Evolutionary conservation across 768 basidiomycete species (phyloP).

Genomic region (Strobilomyces echinocephalus): DNA sequence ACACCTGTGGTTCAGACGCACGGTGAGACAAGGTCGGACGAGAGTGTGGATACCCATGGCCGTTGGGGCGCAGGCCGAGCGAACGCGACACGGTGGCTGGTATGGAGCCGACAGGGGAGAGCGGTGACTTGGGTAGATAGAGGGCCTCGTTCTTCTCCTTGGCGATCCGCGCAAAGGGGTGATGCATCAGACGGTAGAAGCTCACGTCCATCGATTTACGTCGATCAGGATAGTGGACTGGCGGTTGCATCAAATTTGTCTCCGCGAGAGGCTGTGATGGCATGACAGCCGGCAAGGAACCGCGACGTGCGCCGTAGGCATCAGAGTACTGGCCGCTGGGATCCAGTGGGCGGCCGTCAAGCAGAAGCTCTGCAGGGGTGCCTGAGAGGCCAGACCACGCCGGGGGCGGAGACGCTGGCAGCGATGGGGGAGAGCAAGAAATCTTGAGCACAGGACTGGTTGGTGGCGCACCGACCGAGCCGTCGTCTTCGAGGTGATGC

Average conservation of each 20-base stretch:
- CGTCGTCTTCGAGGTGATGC: conserved; percentile 15
- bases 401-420: conserved; percentile 5
- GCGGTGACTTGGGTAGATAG: conserved; percentile 31
- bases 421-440: conserved; percentile 18
- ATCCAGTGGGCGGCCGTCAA: conserved; percentile 23
- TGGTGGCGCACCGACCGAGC: conserved; percentile 1
- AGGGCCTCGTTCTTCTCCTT: conserved; percentile 34
- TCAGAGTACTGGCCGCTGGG: conserved; percentile 26
- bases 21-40: conserved; percentile 27
- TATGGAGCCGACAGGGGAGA: conserved; percentile 28
- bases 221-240: conserved; percentile 33
- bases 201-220: conserved; percentile 39
- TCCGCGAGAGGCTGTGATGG: conserved; percentile 23
- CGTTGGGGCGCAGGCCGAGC: conserved; percentile 39
- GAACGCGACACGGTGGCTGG: conserved; percentile 35
- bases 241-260: conserved; percentile 33
- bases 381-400: conserved; percentile 35
- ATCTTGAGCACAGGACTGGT: conserved; percentile 21
- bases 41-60: conserved; percentile 42
- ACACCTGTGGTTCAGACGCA: conserved; percentile 33
- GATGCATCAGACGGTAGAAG: conserved; percentile 50
- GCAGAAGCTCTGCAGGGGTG: conserved; percentile 20
- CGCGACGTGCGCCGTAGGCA: conserved; percentile 41
- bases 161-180: conserved; percentile 31
- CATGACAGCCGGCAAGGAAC: conserved; percentile 48